Base-by-base conservation (phyloP, 1,139 yeast genomes). In the Lodderomyces theae region DNA sequence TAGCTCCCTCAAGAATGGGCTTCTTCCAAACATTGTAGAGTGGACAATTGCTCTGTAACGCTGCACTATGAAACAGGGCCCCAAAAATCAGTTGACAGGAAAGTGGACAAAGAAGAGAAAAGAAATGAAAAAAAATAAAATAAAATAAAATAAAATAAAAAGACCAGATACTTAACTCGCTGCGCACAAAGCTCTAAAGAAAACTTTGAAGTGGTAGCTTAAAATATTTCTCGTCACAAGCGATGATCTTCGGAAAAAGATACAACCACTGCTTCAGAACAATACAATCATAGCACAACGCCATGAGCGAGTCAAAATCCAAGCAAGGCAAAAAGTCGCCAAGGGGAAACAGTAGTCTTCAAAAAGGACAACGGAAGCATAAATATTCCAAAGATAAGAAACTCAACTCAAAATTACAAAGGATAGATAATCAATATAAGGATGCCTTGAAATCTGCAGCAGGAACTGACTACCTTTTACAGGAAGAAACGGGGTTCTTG, bases 371-470 rank as follows among this genome's bases (percentile, higher is more conserved):
- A 17, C 23, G 22, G 9, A 29, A 19, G 11, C 26, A 17, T 8
- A 26, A 21, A 22, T 60, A 53, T 42, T 55, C 75, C 44, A 80
- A 75, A 56, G 86, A 84, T 61, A 74, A 73, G 54, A 80, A 80
- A 54, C 66, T 86, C 40, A 77, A 78, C 58, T 79, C 85, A 12
- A 80, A 81, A 19, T 60, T 89, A 53, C 79, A 79, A 52, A 74
- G 79, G 51, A 65, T 83, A 42, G 95, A 92, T 55, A 72, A 74
- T 39, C 83, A 83, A 52, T 87, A 86, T 60, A 78, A 79, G 49
- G 85, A 83, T 47, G 95, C 96, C 0, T 79, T 87, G 16, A 69
- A 74, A 49, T 77, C 89, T 12, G 96, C 96, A 1, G 87, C 90
- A 18, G 82, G 86, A 6, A 87, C 97, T 0, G 97, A 92, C 53